Percentiles rank a stretch among this genome's conserved stretches.
Conservation (phyloP, 2,329 filamentous ascomycete species). For the Xylaria sp. region DNA sequence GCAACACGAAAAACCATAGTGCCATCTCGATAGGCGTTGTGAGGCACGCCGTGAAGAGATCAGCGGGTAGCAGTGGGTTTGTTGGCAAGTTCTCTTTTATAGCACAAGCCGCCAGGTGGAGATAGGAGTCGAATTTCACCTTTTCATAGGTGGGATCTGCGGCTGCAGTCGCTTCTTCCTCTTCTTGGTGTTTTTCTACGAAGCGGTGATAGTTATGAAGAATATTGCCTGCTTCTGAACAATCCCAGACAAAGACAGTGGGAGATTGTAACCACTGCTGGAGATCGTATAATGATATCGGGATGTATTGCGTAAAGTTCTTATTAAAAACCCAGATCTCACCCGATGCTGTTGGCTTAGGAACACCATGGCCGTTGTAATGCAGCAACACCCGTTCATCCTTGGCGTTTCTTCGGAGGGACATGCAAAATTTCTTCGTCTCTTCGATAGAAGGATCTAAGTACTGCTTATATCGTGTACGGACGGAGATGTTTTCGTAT, state of each 20-base stretch:
- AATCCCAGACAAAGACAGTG: constrained; percentile 97
- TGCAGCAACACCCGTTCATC: constrained; percentile 97
- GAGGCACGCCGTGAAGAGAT: constrained; percentile 94
- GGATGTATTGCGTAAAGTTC: constrained; percentile 98
- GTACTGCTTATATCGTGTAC: constrained; percentile 98
- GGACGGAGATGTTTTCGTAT: constrained; percentile 93
- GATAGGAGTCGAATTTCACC: constrained; percentile 75
- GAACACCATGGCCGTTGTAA: constrained; percentile 98
- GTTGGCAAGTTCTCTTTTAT: constrained; percentile 94
- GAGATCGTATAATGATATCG: constrained; percentile 92
- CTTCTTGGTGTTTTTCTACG: constrained; percentile 92
- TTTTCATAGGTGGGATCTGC: constrained; percentile 87
- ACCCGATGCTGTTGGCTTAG: constrained; percentile 92
- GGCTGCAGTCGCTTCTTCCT: constrained; percentile 80
- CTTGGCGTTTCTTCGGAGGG: constrained; percentile 89
- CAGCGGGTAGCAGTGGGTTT: constrained; percentile 90
- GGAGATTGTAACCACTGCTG: constrained; percentile 96
- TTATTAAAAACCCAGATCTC: constrained; percentile 99
- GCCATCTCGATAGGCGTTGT: constrained; percentile 99
- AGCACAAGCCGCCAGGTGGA: constrained; percentile 91
- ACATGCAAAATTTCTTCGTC: constrained; percentile 95
- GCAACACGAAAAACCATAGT: constrained; percentile 93
- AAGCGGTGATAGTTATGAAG: constrained; percentile 94
- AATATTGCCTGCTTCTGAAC: constrained; percentile 95
- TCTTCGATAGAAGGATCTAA: constrained; percentile 97